Evolutionary conservation across 148 eudicot species (phyloP).

Genomic region (Pharnaceum exiguum): DNA sequence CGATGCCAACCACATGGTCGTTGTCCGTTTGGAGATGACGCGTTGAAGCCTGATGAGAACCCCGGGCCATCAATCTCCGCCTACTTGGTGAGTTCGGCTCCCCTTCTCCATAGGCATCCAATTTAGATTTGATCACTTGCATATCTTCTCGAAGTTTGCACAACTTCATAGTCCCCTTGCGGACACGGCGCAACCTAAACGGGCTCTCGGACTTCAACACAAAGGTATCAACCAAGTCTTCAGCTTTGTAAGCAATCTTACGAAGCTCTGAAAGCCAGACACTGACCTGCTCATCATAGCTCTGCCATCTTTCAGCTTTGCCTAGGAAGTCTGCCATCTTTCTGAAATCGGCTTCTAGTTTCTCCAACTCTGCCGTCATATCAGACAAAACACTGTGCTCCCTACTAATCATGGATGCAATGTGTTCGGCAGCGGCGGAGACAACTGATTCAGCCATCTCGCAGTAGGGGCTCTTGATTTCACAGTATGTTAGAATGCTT

Average conservation of each 20-base stretch:
- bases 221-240: conserved; percentile 13
- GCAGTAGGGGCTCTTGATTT: no score
- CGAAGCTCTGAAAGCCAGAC: conserved; percentile 2
- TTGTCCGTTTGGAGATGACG: conserved; percentile 17
- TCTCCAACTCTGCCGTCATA: not conserved
- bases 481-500: no score
- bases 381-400: not conserved
- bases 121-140: not conserved
- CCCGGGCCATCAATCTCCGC: not conserved
- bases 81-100: not conserved
- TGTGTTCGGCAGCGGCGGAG: not conserved
- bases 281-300: not conserved
- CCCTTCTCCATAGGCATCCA: not conserved
- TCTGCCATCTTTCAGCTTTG: not conserved
- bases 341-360: not conserved
- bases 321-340: not conserved
- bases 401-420: not conserved
- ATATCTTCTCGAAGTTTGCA: not conserved
- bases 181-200: not conserved
- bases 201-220: not conserved
- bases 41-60: not conserved
- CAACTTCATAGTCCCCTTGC: not conserved
- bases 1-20: conserved; percentile 29
- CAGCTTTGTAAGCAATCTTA: conserved; percentile 17
- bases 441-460: conserved; percentile 14